Base-by-base conservation (phyloP, 805 yeast genomes). In the Saccharomycopsis fodiens region DNA sequence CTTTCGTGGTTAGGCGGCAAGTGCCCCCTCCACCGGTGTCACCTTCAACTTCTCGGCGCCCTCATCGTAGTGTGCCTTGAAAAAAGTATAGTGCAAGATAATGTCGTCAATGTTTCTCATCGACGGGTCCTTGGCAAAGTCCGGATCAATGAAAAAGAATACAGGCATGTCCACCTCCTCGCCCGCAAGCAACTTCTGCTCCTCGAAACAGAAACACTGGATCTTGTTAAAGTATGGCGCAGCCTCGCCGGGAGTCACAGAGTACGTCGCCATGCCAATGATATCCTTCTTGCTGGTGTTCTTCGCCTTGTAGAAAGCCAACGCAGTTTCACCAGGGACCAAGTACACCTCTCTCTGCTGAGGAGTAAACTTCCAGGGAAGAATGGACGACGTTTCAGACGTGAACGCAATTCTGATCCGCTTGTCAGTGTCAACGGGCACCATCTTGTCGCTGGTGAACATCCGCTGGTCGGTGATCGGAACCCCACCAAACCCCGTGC, bases 111-210 rank as follows among this genome's bases (percentile, higher is more conserved):
- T 80, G 57, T 86, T 84, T 62, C 89, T 78, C 94, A 93, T 86
- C 29, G 78, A 72, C 3, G 98, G 97, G 60, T 89, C 97, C 48
- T 80, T 78, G 38, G 93, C 93, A 63, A 84, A 91, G 54, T 89
- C 97, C 0, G 97, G 97, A 60, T 89, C 97, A 38, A 89, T 85
- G 63, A 89, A 89, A 74, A 89, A 93, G 67, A 93, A 93, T 6
- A 93, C 86, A 0, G 98, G 98, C 98, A 93, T 93, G 60, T 93
- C 98, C 15, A 93, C 95, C 60, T 93, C 97, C 65, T 93, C 98
- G 6, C 97, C 97, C 2, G 97, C 96, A 45, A 79, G 74, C 53
- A 93, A 69, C 63, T 85, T 76, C 64, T 93, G 98, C 62, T 93
- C 98, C 67, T 93, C 98, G 59, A 93, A 93, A 60, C 98, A 93